Percentiles rank a stretch among this genome's conserved stretches.
Conservation (phyloP, 169 alveolate genomes). For the Plasmodium chabaudi region DNA sequence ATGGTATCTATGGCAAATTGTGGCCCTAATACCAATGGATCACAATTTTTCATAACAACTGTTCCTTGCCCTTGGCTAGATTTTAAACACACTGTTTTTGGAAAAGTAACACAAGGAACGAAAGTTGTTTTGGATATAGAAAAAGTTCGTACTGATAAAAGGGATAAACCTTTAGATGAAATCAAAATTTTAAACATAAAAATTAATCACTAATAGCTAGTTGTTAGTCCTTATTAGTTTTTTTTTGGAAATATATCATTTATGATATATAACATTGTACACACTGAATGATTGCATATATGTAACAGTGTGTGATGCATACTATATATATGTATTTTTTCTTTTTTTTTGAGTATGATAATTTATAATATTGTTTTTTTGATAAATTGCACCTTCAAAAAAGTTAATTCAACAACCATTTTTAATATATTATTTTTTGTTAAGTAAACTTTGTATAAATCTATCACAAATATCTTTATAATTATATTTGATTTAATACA, state of each 20-base stretch:
- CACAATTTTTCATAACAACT: conserved; percentile 98
- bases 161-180: conserved; percentile 84
- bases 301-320: not conserved
- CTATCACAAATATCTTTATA: no score
- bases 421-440: no score
- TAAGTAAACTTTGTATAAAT: no score
- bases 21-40: conserved; percentile 98
- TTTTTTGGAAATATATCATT: conserved; percentile 3
- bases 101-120: conserved; percentile 95
- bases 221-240: not conserved
- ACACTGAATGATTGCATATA: not conserved
- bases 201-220: conserved; percentile 24
- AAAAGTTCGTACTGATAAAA: conserved; percentile 86
- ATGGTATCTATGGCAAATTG: conserved; percentile 99
- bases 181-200: conserved; percentile 82
- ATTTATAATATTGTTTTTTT: no score
- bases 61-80: conserved; percentile 98
- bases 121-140: conserved; percentile 95
- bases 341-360: not conserved
- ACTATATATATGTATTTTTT: not conserved
- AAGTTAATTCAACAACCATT: no score
- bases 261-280: not conserved
- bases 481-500: no score
- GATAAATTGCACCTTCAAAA: no score
- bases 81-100: conserved; percentile 99